A percentile compares a stretch with the other conserved stretches of the same genome.
These are phyloP conservation scores for Coniochaeta hoffmannii DNA, from an alignment of 2,329 filamentous ascomycete genomes.

Conservation along the genomic window DNA sequence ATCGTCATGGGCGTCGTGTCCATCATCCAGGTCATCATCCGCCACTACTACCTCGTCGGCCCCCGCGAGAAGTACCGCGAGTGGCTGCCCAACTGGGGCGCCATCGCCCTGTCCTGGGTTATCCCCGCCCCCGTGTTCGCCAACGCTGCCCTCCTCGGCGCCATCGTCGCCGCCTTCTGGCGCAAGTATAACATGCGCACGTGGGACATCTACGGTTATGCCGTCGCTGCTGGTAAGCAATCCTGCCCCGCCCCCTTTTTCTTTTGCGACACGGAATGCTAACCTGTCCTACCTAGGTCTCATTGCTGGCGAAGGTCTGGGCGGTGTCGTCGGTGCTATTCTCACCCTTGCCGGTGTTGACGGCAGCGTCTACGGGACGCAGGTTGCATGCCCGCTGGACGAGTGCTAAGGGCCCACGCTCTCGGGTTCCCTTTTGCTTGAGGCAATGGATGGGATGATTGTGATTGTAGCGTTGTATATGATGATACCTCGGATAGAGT, in stretches of 20 bases:
- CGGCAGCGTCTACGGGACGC: constrained; percentile 12
- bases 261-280: neutral
- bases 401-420: constrained; percentile 10
- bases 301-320: constrained; percentile 57
- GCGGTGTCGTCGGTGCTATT: constrained; percentile 41
- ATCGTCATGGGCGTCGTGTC: constrained; percentile 46
- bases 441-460: neutral
- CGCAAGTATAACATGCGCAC: constrained; percentile 40
- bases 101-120: constrained; percentile 51
- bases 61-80: constrained; percentile 43
- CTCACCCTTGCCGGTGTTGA: constrained; percentile 18
- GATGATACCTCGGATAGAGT: constrained; percentile 2
- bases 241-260: neutral
- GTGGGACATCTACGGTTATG: constrained; percentile 54
- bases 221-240: constrained; percentile 31
- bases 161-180: constrained; percentile 45
- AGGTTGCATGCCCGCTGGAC: constrained; percentile 14
- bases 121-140: constrained; percentile 49
- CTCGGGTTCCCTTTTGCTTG: neutral
- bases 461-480: neutral
- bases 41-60: constrained; percentile 47
- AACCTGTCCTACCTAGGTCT: constrained; percentile 36
- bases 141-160: constrained; percentile 51
- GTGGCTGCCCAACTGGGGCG: constrained; percentile 57
- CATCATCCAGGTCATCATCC: constrained; percentile 41